Percentiles rank a stretch among this genome's conserved stretches.
Conservation (phyloP, 345 rosid species). For the Populus tremula region DNA sequence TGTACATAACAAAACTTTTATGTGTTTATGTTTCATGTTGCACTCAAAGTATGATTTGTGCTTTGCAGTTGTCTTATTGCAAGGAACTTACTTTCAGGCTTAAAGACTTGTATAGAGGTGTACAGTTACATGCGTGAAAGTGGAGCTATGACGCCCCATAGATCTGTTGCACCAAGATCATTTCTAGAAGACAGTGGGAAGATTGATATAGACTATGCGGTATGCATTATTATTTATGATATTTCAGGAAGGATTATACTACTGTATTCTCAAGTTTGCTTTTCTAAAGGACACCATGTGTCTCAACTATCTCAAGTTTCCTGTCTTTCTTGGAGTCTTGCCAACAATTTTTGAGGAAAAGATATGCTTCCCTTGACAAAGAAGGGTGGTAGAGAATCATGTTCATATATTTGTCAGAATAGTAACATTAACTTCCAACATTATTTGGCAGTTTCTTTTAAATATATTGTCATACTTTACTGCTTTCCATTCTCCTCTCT, state of each 20-base stretch:
- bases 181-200: constrained; percentile 60
- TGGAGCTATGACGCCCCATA: constrained; percentile 54
- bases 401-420: constrained; percentile 1
- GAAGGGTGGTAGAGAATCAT: constrained; percentile 4
- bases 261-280: not conserved
- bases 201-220: constrained; percentile 55
- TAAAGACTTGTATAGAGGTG: constrained; percentile 91
- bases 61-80: constrained; percentile 92
- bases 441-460: not conserved
- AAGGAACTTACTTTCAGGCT: constrained; percentile 90
- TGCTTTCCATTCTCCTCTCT: not conserved
- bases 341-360: not conserved
- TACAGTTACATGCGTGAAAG: constrained; percentile 74
- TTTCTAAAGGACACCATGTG: not conserved
- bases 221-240: constrained; percentile 27
- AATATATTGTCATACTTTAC: not conserved
- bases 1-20: constrained; percentile 5
- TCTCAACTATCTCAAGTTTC: not conserved
- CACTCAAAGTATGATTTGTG: constrained; percentile 10
- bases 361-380: not conserved
- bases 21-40: constrained; percentile 10
- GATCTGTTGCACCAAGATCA: constrained; percentile 56
- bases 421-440: not conserved
- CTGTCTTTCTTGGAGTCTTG: not conserved
- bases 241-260: constrained; percentile 1